A percentile compares a stretch with the other conserved stretches of the same genome.
Evolutionary conservation across 2,329 filamentous ascomycete species (phyloP).

Genomic region (Blumeriella jaapii): DNA sequence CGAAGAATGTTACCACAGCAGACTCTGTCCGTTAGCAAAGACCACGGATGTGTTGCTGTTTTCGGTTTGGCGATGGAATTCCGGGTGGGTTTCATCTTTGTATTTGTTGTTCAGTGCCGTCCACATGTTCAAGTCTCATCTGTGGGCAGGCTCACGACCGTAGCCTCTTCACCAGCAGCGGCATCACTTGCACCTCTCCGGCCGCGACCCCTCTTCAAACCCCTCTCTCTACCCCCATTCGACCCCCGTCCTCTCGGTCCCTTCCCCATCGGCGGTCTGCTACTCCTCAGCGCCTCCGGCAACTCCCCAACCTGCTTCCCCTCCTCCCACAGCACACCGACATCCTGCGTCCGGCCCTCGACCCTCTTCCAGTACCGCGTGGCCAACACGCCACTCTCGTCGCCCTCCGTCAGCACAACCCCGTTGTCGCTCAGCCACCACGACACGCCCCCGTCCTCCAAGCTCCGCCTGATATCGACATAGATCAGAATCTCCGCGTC

Average conservation of each 20-base stretch:
- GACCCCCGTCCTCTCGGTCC: constrained; percentile 25
- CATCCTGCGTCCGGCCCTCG: constrained; percentile 44
- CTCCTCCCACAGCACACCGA: constrained; percentile 58
- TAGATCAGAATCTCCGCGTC: constrained; percentile 71
- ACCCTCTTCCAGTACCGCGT: constrained; percentile 62
- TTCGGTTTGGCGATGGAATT: too few relatives aligned
- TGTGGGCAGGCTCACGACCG: background rate
- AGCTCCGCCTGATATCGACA: constrained; percentile 56
- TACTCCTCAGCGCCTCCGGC: constrained; percentile 48
- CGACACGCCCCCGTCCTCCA: constrained; percentile 47
- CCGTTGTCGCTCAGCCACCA: constrained; percentile 77
- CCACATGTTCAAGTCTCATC: too few relatives aligned
- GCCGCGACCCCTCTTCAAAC: background rate
- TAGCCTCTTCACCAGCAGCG: background rate
- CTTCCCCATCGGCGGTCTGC: constrained; percentile 32
- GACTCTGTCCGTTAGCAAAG: too few relatives aligned
- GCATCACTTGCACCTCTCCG: background rate
- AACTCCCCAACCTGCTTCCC: constrained; percentile 57
- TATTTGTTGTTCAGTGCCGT: too few relatives aligned
- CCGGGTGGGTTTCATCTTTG: too few relatives aligned
- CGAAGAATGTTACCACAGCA: too few relatives aligned
- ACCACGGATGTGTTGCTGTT: too few relatives aligned
- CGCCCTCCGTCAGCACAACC: constrained; percentile 56
- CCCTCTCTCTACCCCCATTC: constrained; percentile 2
- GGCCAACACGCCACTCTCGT: constrained; percentile 50